phyloP scores from a whole-genome alignment of 129 eudicot species.

The Pulicaria dysenterica region DNA sequence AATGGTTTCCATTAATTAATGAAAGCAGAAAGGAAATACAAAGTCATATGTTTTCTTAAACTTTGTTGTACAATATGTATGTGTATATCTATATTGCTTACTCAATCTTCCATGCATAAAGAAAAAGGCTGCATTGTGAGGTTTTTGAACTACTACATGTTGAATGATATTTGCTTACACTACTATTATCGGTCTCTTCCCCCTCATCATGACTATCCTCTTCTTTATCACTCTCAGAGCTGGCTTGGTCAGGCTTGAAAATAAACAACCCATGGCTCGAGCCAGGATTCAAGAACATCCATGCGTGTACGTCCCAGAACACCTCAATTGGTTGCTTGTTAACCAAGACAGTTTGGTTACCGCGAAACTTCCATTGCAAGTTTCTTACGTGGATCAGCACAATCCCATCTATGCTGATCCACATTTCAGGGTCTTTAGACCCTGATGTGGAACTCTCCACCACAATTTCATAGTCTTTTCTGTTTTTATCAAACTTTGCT shows the following conservation, averaged over 20 bases:
- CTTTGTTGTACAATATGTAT: neutral
- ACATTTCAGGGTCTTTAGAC: slow-evolving; percentile 82
- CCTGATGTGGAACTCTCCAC: slow-evolving; percentile 72
- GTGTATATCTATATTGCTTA: slow-evolving; percentile 28
- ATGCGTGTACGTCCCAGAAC: slow-evolving; percentile 82
- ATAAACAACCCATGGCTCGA: slow-evolving; percentile 68
- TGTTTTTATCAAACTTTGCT: slow-evolving; percentile 55
- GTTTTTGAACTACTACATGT: slow-evolving; percentile 47
- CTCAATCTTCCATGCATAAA: slow-evolving; percentile 91
- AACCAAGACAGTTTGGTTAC: slow-evolving; percentile 78
- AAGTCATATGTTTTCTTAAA: neutral
- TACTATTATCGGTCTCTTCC: slow-evolving; percentile 44
- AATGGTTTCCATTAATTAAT: neutral
- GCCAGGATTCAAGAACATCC: slow-evolving; percentile 78
- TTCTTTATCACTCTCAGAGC: slow-evolving; percentile 40
- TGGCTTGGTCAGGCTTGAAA: slow-evolving; percentile 62
- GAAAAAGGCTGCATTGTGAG: slow-evolving; percentile 60
- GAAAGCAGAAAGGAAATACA: neutral
- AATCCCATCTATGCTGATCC: slow-evolving; percentile 85
- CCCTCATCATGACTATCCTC: slow-evolving; percentile 49
- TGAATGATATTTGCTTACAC: slow-evolving; percentile 51
- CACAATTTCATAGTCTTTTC: slow-evolving; percentile 62
- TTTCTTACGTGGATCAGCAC: slow-evolving; percentile 72
- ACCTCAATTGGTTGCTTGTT: slow-evolving; percentile 77
- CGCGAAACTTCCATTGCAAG: slow-evolving; percentile 90